Conservation (phyloP, 495 filamentous ascomycete species). For the Daldinia bambusicola region DNA sequence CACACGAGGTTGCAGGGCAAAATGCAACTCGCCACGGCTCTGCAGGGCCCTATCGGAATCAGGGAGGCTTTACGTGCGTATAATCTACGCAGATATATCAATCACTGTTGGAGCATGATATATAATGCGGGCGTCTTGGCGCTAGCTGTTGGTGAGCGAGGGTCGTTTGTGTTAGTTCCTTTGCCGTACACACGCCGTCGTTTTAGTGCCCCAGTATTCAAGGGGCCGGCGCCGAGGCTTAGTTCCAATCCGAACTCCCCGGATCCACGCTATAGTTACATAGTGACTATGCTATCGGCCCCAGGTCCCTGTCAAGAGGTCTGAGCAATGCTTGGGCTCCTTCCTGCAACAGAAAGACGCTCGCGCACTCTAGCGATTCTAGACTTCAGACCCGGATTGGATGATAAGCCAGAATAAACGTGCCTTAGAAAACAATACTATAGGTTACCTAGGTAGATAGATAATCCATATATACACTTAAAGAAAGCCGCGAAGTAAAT, state of each 20-base stretch:
- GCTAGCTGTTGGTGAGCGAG: not conserved
- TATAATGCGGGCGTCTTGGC: not conserved
- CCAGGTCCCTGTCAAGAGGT: not conserved
- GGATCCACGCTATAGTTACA: not conserved
- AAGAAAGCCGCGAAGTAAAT: not conserved
- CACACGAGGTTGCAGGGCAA: not conserved
- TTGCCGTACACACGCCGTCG: not conserved
- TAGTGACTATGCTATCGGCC: not conserved
- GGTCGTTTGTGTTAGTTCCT: slow-evolving; percentile 5
- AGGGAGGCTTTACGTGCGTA: not conserved
- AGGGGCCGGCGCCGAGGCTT: slow-evolving; percentile 4
- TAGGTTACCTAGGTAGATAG: not conserved
- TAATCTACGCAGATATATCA: not conserved
- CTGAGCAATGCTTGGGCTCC: not conserved
- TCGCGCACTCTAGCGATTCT: not conserved
- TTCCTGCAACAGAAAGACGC: not conserved
- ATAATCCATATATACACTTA: not conserved
- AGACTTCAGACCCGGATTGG: not conserved
- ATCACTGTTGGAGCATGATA: not conserved
- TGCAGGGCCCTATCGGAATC: not conserved
- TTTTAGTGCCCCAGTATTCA: slow-evolving; percentile 10
- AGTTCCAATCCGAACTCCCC: not conserved
- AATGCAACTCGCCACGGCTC: not conserved
- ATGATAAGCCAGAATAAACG: not conserved
- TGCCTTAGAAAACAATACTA: not conserved